phyloP scores from a whole-genome alignment of 2,329 filamentous ascomycete species.

The Zymoseptoria ardabiliae region DNA sequence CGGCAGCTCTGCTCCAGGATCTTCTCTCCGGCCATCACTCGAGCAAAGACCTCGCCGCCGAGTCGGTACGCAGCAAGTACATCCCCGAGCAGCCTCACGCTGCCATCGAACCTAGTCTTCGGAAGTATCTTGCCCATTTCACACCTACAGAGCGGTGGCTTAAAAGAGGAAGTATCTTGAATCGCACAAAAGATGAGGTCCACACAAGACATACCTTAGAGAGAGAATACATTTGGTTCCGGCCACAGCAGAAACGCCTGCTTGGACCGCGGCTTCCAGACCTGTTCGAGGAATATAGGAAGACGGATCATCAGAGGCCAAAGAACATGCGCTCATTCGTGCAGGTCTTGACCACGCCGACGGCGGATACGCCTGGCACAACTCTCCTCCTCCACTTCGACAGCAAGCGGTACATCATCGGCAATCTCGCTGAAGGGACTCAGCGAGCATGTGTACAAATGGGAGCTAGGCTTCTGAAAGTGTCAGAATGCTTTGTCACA shows the following conservation, averaged over 20 bases:
- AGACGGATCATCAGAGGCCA: not conserved
- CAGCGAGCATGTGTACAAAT: constrained; percentile 69
- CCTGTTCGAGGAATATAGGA: not conserved
- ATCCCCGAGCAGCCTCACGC: constrained; percentile 2
- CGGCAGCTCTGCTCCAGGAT: constrained; percentile 1
- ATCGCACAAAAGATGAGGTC: constrained; percentile 1
- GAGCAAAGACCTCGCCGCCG: not conserved
- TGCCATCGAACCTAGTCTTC: constrained; percentile 5
- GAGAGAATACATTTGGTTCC: not conserved
- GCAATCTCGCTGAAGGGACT: constrained; percentile 72
- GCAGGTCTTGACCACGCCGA: constrained; percentile 73
- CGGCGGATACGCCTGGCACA: constrained; percentile 79
- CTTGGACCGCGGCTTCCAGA: constrained; percentile 5
- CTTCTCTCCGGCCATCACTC: constrained; percentile 8
- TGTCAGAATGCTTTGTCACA: constrained; percentile 74
- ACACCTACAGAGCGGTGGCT: constrained; percentile 8
- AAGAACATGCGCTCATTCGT: constrained; percentile 62
- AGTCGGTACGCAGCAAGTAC: not conserved
- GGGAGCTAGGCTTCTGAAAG: constrained; percentile 55
- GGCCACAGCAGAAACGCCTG: not conserved
- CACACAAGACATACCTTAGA: not conserved
- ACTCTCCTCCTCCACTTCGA: constrained; percentile 72
- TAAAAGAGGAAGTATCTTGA: not conserved
- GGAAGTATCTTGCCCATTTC: constrained; percentile 3
- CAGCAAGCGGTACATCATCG: constrained; percentile 76